Evolutionary conservation across 2,329 filamentous ascomycete genomes (phyloP), one percentile per base, ranked within the genome.

Genomic region (Verticillium zaregamsianum): DNA sequence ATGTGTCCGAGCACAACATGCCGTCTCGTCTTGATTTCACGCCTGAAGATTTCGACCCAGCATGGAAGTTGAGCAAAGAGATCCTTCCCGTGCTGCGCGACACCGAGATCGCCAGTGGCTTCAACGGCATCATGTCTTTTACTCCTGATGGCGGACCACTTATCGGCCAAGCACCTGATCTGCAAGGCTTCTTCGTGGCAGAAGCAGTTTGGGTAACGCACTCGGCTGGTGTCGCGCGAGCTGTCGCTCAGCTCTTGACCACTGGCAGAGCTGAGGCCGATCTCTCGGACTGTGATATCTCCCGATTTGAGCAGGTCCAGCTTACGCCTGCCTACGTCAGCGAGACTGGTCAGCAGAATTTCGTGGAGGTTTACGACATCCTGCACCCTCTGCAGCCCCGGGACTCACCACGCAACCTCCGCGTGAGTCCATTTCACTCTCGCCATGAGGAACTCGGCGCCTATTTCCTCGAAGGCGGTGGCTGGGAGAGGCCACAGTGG

Each of bases 201-300:
- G 86, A 89, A 66, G 86, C 86, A 5, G 85, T 89, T 0, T 89
- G 86, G 86, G 86, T 88, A 1, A 89, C 86, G 20, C 86, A 89
- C 65, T 88, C 86, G 0, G 85, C 85, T 0, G 86, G 86, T 28
- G 82, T 88, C 2, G 86, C 86, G 9, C 80, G 84, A 31, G 85
- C 86, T 0, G 69, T 89, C 1, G 86, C 86, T 0, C 79, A 89
- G 68, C 68, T 86, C 0, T 73, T 89, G 31, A 88, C 85, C 0
- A 78, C 76, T 1, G 86, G 86, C 3, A 76, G 75, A 28, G 86
- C 85, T 0, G 71, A 77, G 5, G 77, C 87, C 37, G 85, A 88
- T 59, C 73, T 88, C 4, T 74, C 81, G 2, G 86, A 86, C 49
- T 86, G 85, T 65, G 85, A 88, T 45, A 71, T 89, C 0, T 77